Evolutionary conservation across 2,329 filamentous ascomycete genomes (phyloP), one percentile per base, ranked within the genome.

Genomic region (Teratosphaeria gauchensis): DNA sequence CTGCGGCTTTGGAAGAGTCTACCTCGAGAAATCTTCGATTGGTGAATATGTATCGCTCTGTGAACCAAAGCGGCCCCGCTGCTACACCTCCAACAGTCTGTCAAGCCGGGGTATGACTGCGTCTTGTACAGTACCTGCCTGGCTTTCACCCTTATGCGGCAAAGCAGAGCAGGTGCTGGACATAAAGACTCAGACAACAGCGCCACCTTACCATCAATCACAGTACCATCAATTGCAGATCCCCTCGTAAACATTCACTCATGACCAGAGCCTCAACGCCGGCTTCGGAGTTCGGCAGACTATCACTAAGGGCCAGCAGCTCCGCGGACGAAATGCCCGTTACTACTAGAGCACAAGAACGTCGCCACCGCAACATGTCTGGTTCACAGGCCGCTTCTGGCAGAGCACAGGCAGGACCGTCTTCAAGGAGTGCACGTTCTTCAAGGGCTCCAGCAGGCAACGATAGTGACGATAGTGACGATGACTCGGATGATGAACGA

Each of bases 251-350:
- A 14, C 42, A 21, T 5, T 19, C n/a, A 48, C 53, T 32, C 33
- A 58, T 59, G 58, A 51, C 58, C 19, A 31, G 55, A 54, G 24
- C n/a, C 58, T 51, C 24, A 3, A 54, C 55, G n/a, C 58, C 58
- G 32, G 46, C 33, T 31, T 57, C 58, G 14, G 55, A 42, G 7
- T 33, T 59, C 19, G 58, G 54, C 24, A 53, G 52, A 12, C 31
- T 59, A 48, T 30, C 24, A 4, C 24, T 57, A 21, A 46, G 55
- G 14, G 51, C 42, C 46, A n/a, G 48, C 51, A 30, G 24, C 11
- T 21, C 30, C 51, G 19, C 46, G 16, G 33, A 51, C 19, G 51
- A 38, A 12, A 59, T 59, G 58, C 58, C 58, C 6, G 55, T 51
- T 33, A 32, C 32, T n/a, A 58, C 57, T 9, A 33, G 57, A 55